Evolutionary conservation across 2,329 filamentous ascomycete genomes (phyloP).

Genomic region (Trichoderma afroharzianum): DNA sequence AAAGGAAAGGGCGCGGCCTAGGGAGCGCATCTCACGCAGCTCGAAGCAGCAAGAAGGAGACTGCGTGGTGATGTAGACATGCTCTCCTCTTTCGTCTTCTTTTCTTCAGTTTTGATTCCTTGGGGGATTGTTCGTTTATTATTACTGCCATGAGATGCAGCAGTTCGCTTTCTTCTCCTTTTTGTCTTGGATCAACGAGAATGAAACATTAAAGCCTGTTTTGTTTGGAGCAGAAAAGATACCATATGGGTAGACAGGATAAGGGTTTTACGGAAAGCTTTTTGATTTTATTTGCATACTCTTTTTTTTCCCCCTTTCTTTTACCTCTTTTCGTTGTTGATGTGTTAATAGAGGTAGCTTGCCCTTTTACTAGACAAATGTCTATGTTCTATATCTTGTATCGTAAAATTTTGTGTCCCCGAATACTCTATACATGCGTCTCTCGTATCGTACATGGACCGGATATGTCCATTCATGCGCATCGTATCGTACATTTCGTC

Average conservation of each 20-base stretch:
- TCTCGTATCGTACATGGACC: not conserved
- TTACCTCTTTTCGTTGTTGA: not conserved
- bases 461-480: not conserved
- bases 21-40: conserved; percentile 76
- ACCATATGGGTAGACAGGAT: not conserved
- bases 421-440: too few species aligned
- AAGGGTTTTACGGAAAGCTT: not conserved
- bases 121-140: not conserved
- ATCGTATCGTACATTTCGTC: not conserved
- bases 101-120: not conserved
- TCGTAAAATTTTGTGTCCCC: too few species aligned
- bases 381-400: not conserved
- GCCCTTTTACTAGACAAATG: not conserved
- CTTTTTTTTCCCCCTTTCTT: not conserved
- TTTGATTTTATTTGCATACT: not conserved
- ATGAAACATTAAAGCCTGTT: not conserved
- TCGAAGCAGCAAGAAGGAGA: conserved; percentile 86
- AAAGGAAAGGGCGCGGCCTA: conserved; percentile 61
- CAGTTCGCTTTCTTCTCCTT: not conserved
- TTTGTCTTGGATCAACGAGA: not conserved
- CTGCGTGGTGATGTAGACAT: conserved; percentile 71
- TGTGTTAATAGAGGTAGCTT: not conserved
- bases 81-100: not conserved
- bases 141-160: not conserved
- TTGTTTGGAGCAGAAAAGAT: not conserved